A percentile compares a stretch with the other conserved stretches of the same genome.
phyloP scores from a whole-genome alignment of 2,329 filamentous ascomycete genomes.

The Colletotrichum tropicicola region DNA sequence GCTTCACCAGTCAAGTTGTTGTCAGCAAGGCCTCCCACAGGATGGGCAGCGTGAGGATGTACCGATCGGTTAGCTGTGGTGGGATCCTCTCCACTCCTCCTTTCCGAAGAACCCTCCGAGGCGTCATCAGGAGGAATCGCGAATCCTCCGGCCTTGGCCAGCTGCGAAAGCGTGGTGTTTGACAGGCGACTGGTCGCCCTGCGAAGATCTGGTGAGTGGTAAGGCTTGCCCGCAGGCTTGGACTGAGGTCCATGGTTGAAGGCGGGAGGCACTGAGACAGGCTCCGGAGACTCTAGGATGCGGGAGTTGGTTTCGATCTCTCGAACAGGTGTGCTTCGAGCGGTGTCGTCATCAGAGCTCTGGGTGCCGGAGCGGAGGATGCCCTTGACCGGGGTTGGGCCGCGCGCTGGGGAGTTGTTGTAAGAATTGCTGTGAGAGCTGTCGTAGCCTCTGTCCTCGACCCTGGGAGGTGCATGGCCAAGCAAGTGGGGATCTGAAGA shows the following conservation, averaged over 20 bases:
- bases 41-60: constrained; percentile 59
- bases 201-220: constrained; percentile 80
- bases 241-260: constrained; percentile 81
- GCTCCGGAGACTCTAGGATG: constrained; percentile 73
- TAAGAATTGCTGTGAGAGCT: constrained; percentile 40
- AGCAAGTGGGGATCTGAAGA: constrained; percentile 54
- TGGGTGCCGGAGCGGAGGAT: constrained; percentile 42
- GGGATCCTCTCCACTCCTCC: constrained; percentile 43
- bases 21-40: constrained; percentile 64
- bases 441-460: constrained; percentile 35
- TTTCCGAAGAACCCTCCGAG: constrained; percentile 40
- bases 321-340: constrained; percentile 51
- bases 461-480: constrained; percentile 33
- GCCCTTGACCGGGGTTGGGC: constrained; percentile 46
- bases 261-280: constrained; percentile 80
- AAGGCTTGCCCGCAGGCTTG: constrained; percentile 73
- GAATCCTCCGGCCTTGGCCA: constrained; percentile 74
- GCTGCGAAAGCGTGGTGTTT: constrained; percentile 79
- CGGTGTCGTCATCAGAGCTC: constrained; percentile 63
- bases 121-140: constrained; percentile 48
- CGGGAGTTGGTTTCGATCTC: constrained; percentile 62
- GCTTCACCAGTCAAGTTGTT: constrained; percentile 62
- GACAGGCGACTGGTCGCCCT: constrained; percentile 88
- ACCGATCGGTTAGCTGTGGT: constrained; percentile 46
- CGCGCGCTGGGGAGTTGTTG: constrained; percentile 43